phyloP scores from a whole-genome alignment of 352 stramenopile species.

The Peronospora destructor region DNA sequence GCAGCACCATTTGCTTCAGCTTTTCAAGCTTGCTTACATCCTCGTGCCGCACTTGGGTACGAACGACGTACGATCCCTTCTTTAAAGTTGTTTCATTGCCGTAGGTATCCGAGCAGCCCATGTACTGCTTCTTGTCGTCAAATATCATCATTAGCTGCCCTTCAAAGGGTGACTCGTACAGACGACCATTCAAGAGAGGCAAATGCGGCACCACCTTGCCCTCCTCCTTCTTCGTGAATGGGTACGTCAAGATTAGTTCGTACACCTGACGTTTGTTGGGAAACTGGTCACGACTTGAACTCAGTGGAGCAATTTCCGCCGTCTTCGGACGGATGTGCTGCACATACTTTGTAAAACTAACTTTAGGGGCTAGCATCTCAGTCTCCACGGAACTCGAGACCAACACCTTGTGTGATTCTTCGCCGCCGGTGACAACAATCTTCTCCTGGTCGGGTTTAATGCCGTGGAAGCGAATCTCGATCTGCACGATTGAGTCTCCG shows the following conservation, averaged over 20 bases:
- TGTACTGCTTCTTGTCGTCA: constrained; percentile 90
- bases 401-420: constrained; percentile 68
- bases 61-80: constrained; percentile 79
- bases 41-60: constrained; percentile 74
- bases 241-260: constrained; percentile 86
- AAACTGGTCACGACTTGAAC: constrained; percentile 73
- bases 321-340: constrained; percentile 75
- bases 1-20: constrained; percentile 74
- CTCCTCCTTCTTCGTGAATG: constrained; percentile 79
- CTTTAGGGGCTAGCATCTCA: constrained; percentile 66
- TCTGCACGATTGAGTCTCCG: constrained; percentile 68
- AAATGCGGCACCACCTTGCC: constrained; percentile 78
- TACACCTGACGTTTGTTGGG: constrained; percentile 85
- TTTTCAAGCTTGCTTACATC: constrained; percentile 76
- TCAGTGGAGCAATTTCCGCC: constrained; percentile 72
- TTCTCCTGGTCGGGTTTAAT: constrained; percentile 61
- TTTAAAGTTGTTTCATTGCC: constrained; percentile 75
- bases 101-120: constrained; percentile 81
- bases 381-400: constrained; percentile 64
- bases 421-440: constrained; percentile 55
- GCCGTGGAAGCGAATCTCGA: constrained; percentile 83
- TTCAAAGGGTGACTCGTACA: constrained; percentile 93
- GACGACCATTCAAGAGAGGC: constrained; percentile 69
- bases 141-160: constrained; percentile 91
- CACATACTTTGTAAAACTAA: constrained; percentile 79